Percentiles rank a stretch among this genome's conserved stretches.
Conservation (phyloP, 176 grass and related monocot species). For the Phragmites australis region DNA sequence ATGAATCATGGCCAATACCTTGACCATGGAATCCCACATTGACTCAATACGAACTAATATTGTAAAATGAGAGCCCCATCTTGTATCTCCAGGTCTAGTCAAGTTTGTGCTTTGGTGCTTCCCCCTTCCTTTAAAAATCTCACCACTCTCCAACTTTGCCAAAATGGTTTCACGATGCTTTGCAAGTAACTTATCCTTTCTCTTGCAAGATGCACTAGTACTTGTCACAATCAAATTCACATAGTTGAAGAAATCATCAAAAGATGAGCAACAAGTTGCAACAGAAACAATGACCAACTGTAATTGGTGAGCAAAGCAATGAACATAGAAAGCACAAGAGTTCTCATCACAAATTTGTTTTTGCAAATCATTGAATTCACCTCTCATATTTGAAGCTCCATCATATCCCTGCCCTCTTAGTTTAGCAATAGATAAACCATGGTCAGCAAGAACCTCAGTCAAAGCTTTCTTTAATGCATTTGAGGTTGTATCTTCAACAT, state of each 20-base stretch:
- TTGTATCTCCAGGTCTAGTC: not conserved
- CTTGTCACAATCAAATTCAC: too few species aligned
- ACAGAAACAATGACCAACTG: not conserved
- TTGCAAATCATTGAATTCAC: too few species aligned
- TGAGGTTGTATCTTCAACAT: not conserved
- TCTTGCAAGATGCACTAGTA: too few species aligned
- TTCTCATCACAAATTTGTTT: too few species aligned
- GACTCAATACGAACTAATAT: not conserved
- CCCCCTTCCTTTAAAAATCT: not conserved
- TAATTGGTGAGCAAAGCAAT: not conserved
- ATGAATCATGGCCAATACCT: not conserved
- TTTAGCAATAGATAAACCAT: not conserved
- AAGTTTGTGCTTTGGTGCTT: not conserved
- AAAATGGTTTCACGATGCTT: not conserved
- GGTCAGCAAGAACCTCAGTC: not conserved
- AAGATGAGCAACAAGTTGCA: not conserved
- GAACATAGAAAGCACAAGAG: too few species aligned
- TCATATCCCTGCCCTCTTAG: not conserved
- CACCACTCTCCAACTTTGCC: not conserved
- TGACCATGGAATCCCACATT: not conserved
- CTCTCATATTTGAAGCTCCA: not conserved
- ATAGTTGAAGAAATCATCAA: not conserved
- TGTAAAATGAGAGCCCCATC: not conserved
- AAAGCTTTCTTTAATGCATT: not conserved
- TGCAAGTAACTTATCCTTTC: not conserved